Conservation (phyloP, 495 filamentous ascomycete genomes). For the Cercophora sp. region DNA sequence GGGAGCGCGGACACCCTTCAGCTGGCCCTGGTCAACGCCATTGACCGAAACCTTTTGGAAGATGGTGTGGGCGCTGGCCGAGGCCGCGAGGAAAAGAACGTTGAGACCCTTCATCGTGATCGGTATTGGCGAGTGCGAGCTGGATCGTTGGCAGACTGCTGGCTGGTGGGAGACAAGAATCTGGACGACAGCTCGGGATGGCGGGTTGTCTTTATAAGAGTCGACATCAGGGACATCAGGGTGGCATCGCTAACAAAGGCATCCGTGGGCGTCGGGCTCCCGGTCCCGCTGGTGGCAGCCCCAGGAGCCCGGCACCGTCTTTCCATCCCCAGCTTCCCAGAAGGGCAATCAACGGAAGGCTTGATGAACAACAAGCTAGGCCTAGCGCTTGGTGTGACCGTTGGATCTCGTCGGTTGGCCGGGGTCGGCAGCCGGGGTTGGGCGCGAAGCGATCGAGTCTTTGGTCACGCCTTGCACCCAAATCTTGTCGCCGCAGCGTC, state of each 20-base stretch:
- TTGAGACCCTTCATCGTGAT: slow-evolving; percentile 27
- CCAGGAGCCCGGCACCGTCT: background rate
- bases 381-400: too few relatives aligned
- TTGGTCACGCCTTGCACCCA: too few relatives aligned
- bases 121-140: background rate
- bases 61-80: slow-evolving; percentile 33
- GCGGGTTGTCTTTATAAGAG: background rate
- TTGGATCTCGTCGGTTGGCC: too few relatives aligned
- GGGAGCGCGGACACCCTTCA: slow-evolving; percentile 50
- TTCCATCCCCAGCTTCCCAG: background rate
- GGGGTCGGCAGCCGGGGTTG: too few relatives aligned
- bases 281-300: background rate
- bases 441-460: too few relatives aligned
- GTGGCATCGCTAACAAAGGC: background rate
- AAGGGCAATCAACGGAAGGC: background rate
- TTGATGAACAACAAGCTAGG: too few relatives aligned
- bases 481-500: background rate
- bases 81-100: slow-evolving; percentile 26
- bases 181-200: too few relatives aligned
- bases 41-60: slow-evolving; percentile 51
- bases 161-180: too few relatives aligned
- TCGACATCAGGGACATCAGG: background rate
- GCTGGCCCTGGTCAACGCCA: slow-evolving; percentile 49
- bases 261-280: too few relatives aligned
- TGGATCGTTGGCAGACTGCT: background rate